Evolutionary conservation across 2,329 filamentous ascomycete genomes (phyloP), one percentile per base, ranked within the genome.

Genomic region (Exophiala sp.): DNA sequence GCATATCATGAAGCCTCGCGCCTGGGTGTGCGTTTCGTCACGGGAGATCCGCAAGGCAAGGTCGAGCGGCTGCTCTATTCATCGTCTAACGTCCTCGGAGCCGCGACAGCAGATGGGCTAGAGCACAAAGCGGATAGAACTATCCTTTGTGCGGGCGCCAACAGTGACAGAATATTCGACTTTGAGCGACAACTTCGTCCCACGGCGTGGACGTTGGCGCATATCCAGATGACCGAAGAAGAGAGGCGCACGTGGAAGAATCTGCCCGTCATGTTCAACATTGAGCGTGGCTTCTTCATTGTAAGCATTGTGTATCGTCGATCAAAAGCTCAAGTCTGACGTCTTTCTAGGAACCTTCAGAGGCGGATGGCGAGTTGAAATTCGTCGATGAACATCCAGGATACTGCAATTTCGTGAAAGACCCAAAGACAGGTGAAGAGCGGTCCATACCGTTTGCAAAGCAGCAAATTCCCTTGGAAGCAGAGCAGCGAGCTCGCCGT

Each of bases 301-400:
- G 41, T 43, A 43, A 12, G 41, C n/a, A 24, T 41, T 16, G 5
- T 10, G 10, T 20, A 10, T 32, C n/a, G 20, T 14, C 14, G 8
- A 12, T 14, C 41, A 14, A 29, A 1, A 29, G 7, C 24, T 29
- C 5, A 5, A 5, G 5, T 8, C 24, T 43, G 3, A 8, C 29
- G 4, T 29, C 21, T 2, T 8, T 12, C 8, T 14, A 43, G 63
- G 75, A 78, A 52, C 46, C 71, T 69, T 47, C 80, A 61, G 64
- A 66, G 36, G 65, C 70, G 8, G 65, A 65, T 69, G 58, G 68
- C 67, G 48, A 68, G 53, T 63, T 71, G 2, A 71, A 70, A 54
- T 65, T 69, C 36, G 69, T 68, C 40, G 79, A 82, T 57, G 78
- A 82, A 58, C 78, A 81, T 53, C 78, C 79, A 0, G 79, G 79